These are phyloP conservation scores for Circinella minor DNA, from an alignment of 371 early-diverging fungal species.

Conservation along the genomic window DNA sequence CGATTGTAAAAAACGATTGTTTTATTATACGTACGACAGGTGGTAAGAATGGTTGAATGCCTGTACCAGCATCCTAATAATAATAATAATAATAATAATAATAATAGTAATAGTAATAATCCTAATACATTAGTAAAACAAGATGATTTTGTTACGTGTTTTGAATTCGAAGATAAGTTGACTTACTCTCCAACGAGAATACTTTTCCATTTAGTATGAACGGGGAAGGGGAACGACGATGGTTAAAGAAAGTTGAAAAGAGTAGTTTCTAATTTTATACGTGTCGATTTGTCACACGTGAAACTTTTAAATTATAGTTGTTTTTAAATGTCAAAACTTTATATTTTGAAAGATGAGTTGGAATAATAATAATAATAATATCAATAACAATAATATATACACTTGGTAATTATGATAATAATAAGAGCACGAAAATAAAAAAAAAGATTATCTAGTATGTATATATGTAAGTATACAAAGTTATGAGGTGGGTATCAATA, in stretches of 20 bases:
- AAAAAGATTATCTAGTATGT: background rate
- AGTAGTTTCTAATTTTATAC: no score
- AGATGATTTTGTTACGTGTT: no score
- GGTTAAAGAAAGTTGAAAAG: background rate
- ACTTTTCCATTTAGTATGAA: constrained; percentile 59
- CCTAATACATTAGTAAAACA: no score
- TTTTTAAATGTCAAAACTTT: no score
- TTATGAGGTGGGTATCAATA: background rate
- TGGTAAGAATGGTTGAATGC: constrained; percentile 89
- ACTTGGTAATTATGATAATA: background rate
- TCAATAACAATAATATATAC: background rate
- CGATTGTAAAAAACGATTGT: no score
- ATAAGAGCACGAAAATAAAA: background rate
- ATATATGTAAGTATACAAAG: no score
- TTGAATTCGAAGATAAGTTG: background rate
- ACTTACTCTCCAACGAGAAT: constrained; percentile 72
- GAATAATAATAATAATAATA: background rate
- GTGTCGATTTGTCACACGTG: no score
- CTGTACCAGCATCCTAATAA: constrained; percentile 78
- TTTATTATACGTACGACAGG: constrained; percentile 61
- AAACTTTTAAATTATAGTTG: no score
- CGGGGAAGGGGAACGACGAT: background rate
- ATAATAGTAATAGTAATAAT: background rate
- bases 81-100: background rate
- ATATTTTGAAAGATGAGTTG: no score